Percentiles rank a stretch among this genome's conserved stretches.
phyloP scores from a whole-genome alignment of 306 rosid genomes.

The Quercus dentata region DNA sequence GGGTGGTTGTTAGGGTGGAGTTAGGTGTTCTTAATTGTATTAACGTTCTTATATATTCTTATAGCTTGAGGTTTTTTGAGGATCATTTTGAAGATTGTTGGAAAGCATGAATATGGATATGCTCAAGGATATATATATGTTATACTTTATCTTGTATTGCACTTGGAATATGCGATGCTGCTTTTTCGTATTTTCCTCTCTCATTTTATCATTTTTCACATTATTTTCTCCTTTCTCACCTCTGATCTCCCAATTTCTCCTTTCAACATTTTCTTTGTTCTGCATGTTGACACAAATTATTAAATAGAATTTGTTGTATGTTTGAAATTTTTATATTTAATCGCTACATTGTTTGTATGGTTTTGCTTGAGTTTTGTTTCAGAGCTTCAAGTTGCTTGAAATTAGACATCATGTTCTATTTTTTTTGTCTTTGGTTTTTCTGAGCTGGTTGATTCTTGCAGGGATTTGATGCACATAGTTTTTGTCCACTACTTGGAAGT shows the following conservation, averaged over 20 bases:
- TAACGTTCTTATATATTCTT: no score
- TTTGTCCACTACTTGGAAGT: slow-evolving; percentile 96
- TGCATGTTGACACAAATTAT: not conserved
- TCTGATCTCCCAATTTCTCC: not conserved
- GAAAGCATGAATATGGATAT: not conserved
- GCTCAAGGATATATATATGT: not conserved
- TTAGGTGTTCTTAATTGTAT: not conserved
- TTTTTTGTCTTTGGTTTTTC: slow-evolving; percentile 6
- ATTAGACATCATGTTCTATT: not conserved
- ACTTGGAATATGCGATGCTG: not conserved
- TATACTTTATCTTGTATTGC: not conserved
- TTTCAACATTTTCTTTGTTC: not conserved
- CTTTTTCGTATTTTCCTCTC: not conserved
- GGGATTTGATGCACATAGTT: slow-evolving; percentile 90
- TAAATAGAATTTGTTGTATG: not conserved
- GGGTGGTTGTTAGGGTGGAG: not conserved
- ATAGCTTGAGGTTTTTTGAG: not conserved
- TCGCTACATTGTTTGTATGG: not conserved
- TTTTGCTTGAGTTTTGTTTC: not conserved
- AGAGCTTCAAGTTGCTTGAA: not conserved
- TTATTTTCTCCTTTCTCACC: not conserved
- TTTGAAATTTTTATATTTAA: not conserved
- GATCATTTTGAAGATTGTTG: not conserved
- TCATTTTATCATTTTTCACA: not conserved
- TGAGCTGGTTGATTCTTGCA: slow-evolving; percentile 41